A percentile compares a stretch with the other conserved stretches of the same genome.
Conservation (phyloP, 768 basidiomycete genomes). For the Sporobolomyces roseus region DNA sequence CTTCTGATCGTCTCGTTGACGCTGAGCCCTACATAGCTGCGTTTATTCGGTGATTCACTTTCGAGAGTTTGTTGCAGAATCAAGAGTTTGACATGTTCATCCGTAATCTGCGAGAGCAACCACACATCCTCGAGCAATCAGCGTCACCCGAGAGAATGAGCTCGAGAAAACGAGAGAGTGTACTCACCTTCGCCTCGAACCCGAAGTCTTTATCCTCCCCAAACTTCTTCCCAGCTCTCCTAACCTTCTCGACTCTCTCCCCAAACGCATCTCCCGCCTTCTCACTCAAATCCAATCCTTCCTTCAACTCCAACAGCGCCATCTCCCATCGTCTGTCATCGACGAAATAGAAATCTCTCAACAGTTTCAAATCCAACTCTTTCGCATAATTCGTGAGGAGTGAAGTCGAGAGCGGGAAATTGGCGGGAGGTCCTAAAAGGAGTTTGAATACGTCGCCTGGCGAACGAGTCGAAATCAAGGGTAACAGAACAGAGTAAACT, state of each 20-base stretch:
- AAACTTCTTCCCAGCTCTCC: conserved; percentile 85
- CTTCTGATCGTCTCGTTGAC: conserved; percentile 79
- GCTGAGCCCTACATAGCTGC: conserved; percentile 78
- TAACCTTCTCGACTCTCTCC: conserved; percentile 67
- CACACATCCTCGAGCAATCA: no score
- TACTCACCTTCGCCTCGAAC: conserved; percentile 61
- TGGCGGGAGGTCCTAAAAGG: no score
- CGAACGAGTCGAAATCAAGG: conserved; percentile 73
- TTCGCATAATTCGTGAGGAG: conserved; percentile 42
- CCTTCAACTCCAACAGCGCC: conserved; percentile 80
- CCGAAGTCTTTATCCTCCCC: conserved; percentile 84
- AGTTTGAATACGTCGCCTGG: conserved; percentile 91
- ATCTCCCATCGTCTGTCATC: conserved; percentile 93
- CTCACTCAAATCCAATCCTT: conserved; percentile 55
- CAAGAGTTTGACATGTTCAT: conserved; percentile 74
- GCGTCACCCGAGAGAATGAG: no score
- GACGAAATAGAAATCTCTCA: conserved; percentile 95
- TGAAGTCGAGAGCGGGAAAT: conserved; percentile 40
- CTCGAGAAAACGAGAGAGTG: neutral
- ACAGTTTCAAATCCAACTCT: conserved; percentile 62
- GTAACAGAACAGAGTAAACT: conserved; percentile 92
- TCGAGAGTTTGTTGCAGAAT: conserved; percentile 79
- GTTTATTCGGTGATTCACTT: conserved; percentile 63
- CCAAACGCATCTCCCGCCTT: conserved; percentile 55
- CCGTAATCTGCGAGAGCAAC: conserved; percentile 97